phyloP scores from a whole-genome alignment of 176 grass and related monocot species.

The Lolium perenne region DNA sequence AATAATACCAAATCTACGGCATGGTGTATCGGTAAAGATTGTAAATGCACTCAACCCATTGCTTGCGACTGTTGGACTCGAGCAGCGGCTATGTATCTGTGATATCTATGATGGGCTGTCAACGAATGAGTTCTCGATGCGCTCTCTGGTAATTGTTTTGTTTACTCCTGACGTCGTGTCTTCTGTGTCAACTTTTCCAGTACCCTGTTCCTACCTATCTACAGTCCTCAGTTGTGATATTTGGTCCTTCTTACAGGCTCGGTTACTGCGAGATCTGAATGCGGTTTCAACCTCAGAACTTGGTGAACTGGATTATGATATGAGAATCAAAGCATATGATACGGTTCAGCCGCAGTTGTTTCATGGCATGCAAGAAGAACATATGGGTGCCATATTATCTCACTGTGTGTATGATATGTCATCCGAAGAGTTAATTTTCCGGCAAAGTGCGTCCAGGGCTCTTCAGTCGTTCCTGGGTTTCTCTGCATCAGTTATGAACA shows the following conservation, averaged over 20 bases:
- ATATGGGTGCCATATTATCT: constrained; percentile 73
- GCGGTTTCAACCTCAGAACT: constrained; percentile 83
- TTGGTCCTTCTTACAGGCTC: constrained; percentile 58
- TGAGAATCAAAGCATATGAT: constrained; percentile 70
- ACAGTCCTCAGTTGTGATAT: constrained; percentile 31
- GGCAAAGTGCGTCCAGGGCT: constrained; percentile 90
- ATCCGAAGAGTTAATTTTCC: constrained; percentile 84
- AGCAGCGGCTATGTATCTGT: constrained; percentile 77
- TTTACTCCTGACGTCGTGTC: constrained; percentile 25
- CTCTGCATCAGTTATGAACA: constrained; percentile 64
- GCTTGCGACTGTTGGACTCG: constrained; percentile 69
- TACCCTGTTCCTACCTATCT: constrained; percentile 34
- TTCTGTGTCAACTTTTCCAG: constrained; percentile 2
- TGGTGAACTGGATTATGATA: constrained; percentile 85
- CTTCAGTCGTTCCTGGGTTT: constrained; percentile 79
- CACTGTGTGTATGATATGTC: constrained; percentile 95
- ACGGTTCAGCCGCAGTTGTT: constrained; percentile 62
- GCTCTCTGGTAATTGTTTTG: constrained; percentile 66
- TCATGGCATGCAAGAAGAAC: constrained; percentile 66
- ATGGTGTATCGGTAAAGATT: constrained; percentile 63
- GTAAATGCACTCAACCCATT: constrained; percentile 75
- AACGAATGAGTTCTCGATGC: constrained; percentile 68
- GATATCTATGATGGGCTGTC: constrained; percentile 69
- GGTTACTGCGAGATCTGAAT: constrained; percentile 76
- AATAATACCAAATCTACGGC: constrained; percentile 67